These are phyloP conservation scores for Eimeria zaria DNA, from an alignment of 169 alveolate species.

Conservation along the genomic window DNA sequence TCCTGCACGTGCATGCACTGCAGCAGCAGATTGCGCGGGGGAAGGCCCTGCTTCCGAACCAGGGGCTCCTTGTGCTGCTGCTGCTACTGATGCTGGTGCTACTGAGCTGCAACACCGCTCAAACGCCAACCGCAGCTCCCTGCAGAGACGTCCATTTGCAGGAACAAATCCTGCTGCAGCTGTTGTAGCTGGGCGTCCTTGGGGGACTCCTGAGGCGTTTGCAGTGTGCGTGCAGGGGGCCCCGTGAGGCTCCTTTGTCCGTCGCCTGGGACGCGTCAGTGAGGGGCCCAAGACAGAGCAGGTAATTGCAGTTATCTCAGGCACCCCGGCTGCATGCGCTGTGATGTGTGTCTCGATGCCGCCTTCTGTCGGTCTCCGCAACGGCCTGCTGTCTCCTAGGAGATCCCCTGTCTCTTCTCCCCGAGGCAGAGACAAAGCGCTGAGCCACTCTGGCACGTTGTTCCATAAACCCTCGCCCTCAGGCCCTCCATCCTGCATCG, in stretches of 20 bases:
- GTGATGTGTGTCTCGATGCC: slow-evolving; percentile 71
- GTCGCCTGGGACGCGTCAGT: not conserved
- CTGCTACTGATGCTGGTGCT: not conserved
- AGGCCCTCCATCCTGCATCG: not conserved
- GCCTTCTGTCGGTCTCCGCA: slow-evolving; percentile 47
- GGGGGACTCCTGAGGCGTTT: not conserved
- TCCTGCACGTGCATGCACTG: not conserved
- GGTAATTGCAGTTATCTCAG: slow-evolving; percentile 54
- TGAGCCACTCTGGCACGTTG: slow-evolving; percentile 58
- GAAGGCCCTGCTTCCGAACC: not conserved
- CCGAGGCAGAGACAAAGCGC: slow-evolving; percentile 6
- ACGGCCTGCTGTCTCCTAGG: slow-evolving; percentile 1
- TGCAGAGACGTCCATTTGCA: not conserved
- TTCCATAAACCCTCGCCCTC: slow-evolving; percentile 53
- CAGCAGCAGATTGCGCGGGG: not conserved
- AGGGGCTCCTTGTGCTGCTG: not conserved
- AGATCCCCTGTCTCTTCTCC: slow-evolving; percentile 31
- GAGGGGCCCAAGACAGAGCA: slow-evolving; percentile 26
- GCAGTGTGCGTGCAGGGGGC: not conserved
- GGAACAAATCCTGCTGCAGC: not conserved
- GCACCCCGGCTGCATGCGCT: slow-evolving; percentile 70
- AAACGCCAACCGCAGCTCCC: slow-evolving; percentile 49
- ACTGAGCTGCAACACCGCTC: not conserved
- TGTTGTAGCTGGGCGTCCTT: not conserved
- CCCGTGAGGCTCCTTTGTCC: not conserved